Percentiles rank a stretch among this genome's conserved stretches.
Conservation (phyloP, 1,284 basidiomycete species). For the Pseudozyma pruni region DNA sequence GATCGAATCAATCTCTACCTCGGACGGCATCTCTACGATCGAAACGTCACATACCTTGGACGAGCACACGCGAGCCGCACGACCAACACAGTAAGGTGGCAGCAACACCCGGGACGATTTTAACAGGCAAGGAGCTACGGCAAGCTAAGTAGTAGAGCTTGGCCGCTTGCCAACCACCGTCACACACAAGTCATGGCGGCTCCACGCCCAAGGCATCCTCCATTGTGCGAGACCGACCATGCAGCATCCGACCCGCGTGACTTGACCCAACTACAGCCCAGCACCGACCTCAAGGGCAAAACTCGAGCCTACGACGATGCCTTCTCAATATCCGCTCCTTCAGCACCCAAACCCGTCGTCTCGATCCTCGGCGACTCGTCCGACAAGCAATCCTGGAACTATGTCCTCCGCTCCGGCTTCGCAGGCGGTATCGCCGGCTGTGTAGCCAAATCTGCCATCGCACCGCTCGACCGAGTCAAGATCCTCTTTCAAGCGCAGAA, state of each 20-base stretch:
- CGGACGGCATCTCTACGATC: too few relatives aligned
- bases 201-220: slow-evolving; percentile 38
- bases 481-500: slow-evolving; percentile 98
- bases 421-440: slow-evolving; percentile 94
- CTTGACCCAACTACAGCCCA: slow-evolving; percentile 1
- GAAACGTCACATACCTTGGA: too few relatives aligned
- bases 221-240: slow-evolving; percentile 50
- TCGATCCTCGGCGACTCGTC: slow-evolving; percentile 36
- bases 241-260: slow-evolving; percentile 33
- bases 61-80: too few relatives aligned
- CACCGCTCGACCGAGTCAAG: slow-evolving; percentile 96
- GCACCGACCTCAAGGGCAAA: slow-evolving; percentile 31
- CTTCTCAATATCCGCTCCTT: slow-evolving; percentile 18
- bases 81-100: too few relatives aligned
- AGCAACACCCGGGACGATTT: too few relatives aligned
- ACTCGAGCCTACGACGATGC: slow-evolving; percentile 24
- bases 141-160: too few relatives aligned
- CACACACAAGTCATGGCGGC: slow-evolving; percentile 17
- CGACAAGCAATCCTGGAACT: slow-evolving; percentile 77
- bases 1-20: too few relatives aligned
- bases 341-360: background rate
- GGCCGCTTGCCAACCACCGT: background rate
- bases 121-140: too few relatives aligned
- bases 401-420: slow-evolving; percentile 81
- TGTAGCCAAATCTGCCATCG: slow-evolving; percentile 94